Conservation (phyloP, 805 yeast species). For the Wickerhamomyces mucosus region DNA sequence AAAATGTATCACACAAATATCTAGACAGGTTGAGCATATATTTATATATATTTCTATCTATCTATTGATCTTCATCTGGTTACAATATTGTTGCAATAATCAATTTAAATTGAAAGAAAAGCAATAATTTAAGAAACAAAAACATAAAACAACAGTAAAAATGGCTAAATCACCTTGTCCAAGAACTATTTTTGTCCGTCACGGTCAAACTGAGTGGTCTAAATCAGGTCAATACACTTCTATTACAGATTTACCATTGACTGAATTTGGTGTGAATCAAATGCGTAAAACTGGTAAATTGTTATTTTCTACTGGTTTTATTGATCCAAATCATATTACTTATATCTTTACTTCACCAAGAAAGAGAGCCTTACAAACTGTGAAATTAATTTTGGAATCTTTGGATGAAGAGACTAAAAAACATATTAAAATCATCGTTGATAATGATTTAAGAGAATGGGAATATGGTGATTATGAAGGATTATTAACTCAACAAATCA, state of each 20-base stretch:
- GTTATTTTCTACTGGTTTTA: constrained; percentile 54
- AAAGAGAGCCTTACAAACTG: constrained; percentile 66
- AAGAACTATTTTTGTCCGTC: constrained; percentile 65
- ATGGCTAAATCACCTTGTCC: constrained; percentile 37
- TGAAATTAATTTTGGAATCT: constrained; percentile 47
- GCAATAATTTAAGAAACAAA: too few species aligned
- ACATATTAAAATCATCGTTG: constrained; percentile 36
- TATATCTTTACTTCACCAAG: constrained; percentile 76
- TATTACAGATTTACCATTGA: constrained; percentile 69
- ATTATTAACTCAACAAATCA: constrained; percentile 55
- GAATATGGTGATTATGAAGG: constrained; percentile 97
- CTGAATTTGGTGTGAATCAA: constrained; percentile 68
- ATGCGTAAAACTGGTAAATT: constrained; percentile 66
- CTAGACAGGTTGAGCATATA: too few species aligned
- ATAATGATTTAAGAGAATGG: constrained; percentile 84
- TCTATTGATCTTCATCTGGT: too few species aligned
- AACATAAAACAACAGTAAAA: too few species aligned
- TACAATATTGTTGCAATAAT: too few species aligned
- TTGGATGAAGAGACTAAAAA: constrained; percentile 33
- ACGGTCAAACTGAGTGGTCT: constrained; percentile 95
- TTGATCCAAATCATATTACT: constrained; percentile 55
- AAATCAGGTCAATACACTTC: constrained; percentile 90
- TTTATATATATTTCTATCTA: too few species aligned
- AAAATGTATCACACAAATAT: too few species aligned
- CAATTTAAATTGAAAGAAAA: too few species aligned